phyloP scores from a whole-genome alignment of 1,284 basidiomycete species.

The Macrocybe sp. region DNA sequence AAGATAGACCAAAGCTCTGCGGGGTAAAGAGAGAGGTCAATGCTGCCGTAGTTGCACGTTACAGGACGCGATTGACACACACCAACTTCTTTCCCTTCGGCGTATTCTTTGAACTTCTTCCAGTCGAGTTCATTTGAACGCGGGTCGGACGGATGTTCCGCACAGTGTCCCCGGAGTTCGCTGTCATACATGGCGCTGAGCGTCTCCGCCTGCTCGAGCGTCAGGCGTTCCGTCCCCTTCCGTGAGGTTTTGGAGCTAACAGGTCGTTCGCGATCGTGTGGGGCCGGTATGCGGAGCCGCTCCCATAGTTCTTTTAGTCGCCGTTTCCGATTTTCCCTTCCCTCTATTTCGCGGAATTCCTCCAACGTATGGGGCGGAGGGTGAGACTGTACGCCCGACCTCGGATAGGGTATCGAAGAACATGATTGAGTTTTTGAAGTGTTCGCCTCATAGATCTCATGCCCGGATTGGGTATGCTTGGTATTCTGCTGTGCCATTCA shows the following conservation, averaged over 20 bases:
- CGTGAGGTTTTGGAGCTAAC: slow-evolving; percentile 3
- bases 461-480: slow-evolving; percentile 26
- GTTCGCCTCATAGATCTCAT: slow-evolving; percentile 47
- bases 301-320: slow-evolving; percentile 59
- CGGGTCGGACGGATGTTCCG: slow-evolving; percentile 42
- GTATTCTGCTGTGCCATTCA: slow-evolving; percentile 16
- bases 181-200: slow-evolving; percentile 72
- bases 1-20: slow-evolving; percentile 87
- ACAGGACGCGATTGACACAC: slow-evolving; percentile 25
- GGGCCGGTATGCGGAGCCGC: slow-evolving; percentile 34
- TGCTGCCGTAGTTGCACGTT: slow-evolving; percentile 2
- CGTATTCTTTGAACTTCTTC: slow-evolving; percentile 77
- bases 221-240: slow-evolving; percentile 34
- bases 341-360: slow-evolving; percentile 63
- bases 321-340: slow-evolving; percentile 51
- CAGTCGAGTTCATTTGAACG: slow-evolving; percentile 56
- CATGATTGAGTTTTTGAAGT: slow-evolving; percentile 48
- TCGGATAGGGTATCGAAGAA: slow-evolving; percentile 52
- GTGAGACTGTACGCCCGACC: slow-evolving; percentile 45
- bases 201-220: slow-evolving; percentile 63
- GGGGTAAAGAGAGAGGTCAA: slow-evolving; percentile 19
- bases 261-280: slow-evolving; percentile 12
- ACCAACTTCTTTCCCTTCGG: slow-evolving; percentile 75
- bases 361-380: slow-evolving; percentile 44
- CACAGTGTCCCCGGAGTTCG: slow-evolving; percentile 67